Base-by-base conservation (phyloP, 2,329 filamentous ascomycete genomes). In the Fusarium keratoplasticum region DNA sequence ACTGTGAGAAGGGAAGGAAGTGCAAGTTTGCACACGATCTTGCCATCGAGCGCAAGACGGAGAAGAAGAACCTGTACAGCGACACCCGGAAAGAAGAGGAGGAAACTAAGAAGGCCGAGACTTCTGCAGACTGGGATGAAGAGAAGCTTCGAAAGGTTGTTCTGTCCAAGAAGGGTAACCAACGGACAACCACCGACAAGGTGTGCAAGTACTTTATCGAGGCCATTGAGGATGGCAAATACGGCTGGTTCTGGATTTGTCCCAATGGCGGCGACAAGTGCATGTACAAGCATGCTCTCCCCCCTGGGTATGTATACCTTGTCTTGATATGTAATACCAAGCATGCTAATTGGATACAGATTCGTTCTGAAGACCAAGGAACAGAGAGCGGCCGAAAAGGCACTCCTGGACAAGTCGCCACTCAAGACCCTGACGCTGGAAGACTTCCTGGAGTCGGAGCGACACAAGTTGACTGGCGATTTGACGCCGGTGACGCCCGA, bases 191-290 rank as follows among this genome's bases (percentile, higher is more conserved):
- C 6, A 99, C 96, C 55, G 96, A 99, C 82, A 99, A 98, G 86
- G 96, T 99, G 76, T 99, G 96, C 94, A 99, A 98, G 85, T 98
- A 87, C 87, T 99, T 99, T 83, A 96, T 98, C 82, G 92, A 95
- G 77, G 96, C 96, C 29, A 96, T 99, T 72, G 96, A 99, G 85
- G 96, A 99, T 81, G 94, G 95, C 79, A 99, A 98, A 85, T 99
- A 99, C 80, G 96, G 96, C 72, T 99, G 96, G 96, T 98, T 99
- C 86, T 99, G 96, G 96, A 89, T 91, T 69, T 99, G 96, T 89
- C 96, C 96, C 55, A 98, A 98, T 80, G 95, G 95, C 75, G 96
- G 94, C 73, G 93, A 99, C 82, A 94, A 98, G 84, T 99, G 96
- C 93, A 98, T 96, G 93, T 99, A 99, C 83, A 95, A 94, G 85